Evolutionary conservation across 805 yeast genomes (phyloP).

Genomic region (Kodamaea hsintzibuensis): DNA sequence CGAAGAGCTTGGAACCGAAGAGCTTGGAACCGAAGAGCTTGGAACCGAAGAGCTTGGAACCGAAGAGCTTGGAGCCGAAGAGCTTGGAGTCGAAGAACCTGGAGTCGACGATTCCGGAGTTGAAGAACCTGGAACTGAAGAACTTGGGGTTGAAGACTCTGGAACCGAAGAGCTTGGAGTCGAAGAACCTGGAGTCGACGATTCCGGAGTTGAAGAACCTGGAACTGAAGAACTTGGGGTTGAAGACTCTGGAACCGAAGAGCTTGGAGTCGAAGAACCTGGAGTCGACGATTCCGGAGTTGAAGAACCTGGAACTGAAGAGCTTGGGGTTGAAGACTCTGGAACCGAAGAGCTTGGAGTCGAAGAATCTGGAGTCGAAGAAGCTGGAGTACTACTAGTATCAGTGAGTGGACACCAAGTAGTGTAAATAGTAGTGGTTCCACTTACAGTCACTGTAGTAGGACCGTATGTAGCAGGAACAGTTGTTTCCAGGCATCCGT

Average conservation of each 20-base stretch:
- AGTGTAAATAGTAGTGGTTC: slow-evolving; percentile 39
- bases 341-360: neutral
- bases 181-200: slow-evolving; percentile 16
- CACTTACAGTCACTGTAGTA: slow-evolving; percentile 35
- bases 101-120: too few species aligned
- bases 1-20: neutral
- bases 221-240: slow-evolving; percentile 32
- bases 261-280: neutral
- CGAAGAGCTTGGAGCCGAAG: slow-evolving; percentile 33
- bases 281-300: slow-evolving; percentile 4
- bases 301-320: slow-evolving; percentile 18
- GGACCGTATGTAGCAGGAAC: slow-evolving; percentile 17
- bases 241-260: slow-evolving; percentile 24
- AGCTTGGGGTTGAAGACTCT: neutral
- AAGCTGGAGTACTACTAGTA: slow-evolving; percentile 2
- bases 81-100: slow-evolving; percentile 27
- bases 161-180: slow-evolving; percentile 12
- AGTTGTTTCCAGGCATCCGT: slow-evolving; percentile 23
- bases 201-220: slow-evolving; percentile 8
- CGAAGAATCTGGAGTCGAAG: slow-evolving; percentile 4
- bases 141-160: neutral
- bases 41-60: slow-evolving; percentile 26
- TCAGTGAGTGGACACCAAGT: slow-evolving; percentile 27
- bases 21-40: neutral
- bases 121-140: neutral